Evolutionary conservation across 129 eudicot genomes (phyloP).

Genomic region (Centrapalus pauciflorus): DNA sequence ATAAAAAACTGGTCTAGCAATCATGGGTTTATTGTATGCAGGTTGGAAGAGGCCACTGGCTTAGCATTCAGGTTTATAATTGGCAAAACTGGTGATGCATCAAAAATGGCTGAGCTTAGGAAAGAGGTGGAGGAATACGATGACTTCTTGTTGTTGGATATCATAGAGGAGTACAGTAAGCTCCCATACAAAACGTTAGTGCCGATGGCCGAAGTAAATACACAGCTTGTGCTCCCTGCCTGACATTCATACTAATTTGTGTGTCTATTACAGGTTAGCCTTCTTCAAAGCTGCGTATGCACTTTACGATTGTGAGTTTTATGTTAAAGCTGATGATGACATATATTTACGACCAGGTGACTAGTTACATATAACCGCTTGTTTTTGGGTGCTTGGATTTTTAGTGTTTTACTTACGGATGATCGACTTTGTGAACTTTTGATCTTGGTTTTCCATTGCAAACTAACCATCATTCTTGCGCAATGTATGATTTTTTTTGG

Average conservation of each 20-base stretch:
- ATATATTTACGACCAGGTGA: slow-evolving; percentile 67
- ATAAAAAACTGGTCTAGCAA: too few species aligned
- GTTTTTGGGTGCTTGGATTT: slow-evolving; percentile 1
- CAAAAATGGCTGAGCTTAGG: slow-evolving; percentile 51
- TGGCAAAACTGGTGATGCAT: slow-evolving; percentile 48
- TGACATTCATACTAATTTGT: slow-evolving; percentile 7
- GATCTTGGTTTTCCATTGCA: not conserved
- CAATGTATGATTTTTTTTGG: too few species aligned
- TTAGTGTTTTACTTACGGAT: not conserved
- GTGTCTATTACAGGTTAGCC: slow-evolving; percentile 41
- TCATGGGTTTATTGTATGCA: slow-evolving; percentile 11
- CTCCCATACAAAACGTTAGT: slow-evolving; percentile 67
- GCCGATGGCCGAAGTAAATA: slow-evolving; percentile 9
- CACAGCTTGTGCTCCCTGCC: not conserved
- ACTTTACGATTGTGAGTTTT: slow-evolving; percentile 62
- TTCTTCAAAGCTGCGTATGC: slow-evolving; percentile 63
- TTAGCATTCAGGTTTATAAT: slow-evolving; percentile 67
- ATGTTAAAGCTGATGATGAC: slow-evolving; percentile 74
- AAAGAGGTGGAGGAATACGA: slow-evolving; percentile 54
- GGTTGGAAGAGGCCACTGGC: slow-evolving; percentile 70
- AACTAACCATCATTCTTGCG: not conserved
- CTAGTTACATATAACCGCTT: not conserved
- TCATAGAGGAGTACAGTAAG: slow-evolving; percentile 52
- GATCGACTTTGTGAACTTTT: not conserved
- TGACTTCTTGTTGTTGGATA: slow-evolving; percentile 57